Percentiles rank a stretch among this genome's conserved stretches.
Conservation (phyloP, 139 green algal species). For the Gonium pectorale region DNA sequence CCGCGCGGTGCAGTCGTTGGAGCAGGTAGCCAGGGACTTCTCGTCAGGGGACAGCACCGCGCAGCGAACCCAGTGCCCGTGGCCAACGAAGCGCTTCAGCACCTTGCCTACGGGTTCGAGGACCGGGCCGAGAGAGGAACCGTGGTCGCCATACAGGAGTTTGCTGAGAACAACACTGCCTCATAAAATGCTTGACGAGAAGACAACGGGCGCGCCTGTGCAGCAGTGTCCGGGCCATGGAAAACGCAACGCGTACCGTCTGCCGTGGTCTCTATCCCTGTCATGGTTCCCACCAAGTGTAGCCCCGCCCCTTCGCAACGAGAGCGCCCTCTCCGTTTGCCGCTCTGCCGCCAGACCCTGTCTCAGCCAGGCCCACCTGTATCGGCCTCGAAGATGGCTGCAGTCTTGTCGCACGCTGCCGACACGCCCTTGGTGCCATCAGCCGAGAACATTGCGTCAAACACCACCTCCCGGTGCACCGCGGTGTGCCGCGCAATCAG, state of each 20-base stretch:
- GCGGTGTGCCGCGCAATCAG: background rate
- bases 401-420: conserved; percentile 20
- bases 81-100: conserved; percentile 15
- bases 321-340: no score
- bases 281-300: no score
- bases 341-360: no score
- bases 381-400: background rate
- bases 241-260: no score
- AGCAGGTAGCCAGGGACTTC: background rate
- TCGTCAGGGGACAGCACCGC: conserved; percentile 17
- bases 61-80: conserved; percentile 6
- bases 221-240: no score
- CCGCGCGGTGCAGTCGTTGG: conserved; percentile 12
- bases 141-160: no score
- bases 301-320: no score
- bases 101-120: background rate
- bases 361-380: background rate
- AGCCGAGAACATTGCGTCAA: background rate
- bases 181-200: no score
- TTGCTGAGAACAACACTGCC: no score
- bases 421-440: background rate
- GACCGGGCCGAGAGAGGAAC: no score
- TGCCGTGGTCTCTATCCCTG: no score
- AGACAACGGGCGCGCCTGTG: no score
- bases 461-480: background rate